Percentiles rank a stretch among this genome's conserved stretches.
phyloP scores from a whole-genome alignment of 1,284 basidiomycete genomes.

The Ustanciosporium gigantosporum region DNA sequence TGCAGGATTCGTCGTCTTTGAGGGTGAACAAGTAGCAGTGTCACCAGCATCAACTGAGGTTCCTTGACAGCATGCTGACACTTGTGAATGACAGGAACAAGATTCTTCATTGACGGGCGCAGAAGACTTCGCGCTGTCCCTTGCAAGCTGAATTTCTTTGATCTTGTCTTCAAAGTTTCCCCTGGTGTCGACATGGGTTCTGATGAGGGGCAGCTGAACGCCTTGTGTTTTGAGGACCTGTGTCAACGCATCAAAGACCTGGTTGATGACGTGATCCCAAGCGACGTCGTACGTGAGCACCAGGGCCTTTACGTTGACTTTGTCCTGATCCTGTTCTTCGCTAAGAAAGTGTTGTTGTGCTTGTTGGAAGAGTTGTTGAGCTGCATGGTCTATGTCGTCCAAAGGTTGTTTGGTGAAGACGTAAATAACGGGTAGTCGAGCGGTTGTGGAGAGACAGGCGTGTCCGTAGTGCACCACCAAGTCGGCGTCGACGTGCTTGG shows the following conservation, averaged over 20 bases:
- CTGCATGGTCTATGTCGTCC: conserved; percentile 61
- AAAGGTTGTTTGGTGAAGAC: conserved; percentile 74
- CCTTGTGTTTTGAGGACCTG: conserved; percentile 61
- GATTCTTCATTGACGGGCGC: conserved; percentile 4
- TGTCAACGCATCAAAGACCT: conserved; percentile 46
- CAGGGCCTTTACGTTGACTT: conserved; percentile 58
- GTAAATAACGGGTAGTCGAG: conserved; percentile 80
- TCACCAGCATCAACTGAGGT: too few species aligned
- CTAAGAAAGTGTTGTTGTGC: conserved; percentile 7
- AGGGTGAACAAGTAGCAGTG: conserved; percentile 3
- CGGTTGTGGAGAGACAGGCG: conserved; percentile 83
- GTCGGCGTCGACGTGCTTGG: conserved; percentile 90
- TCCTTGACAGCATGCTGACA: not conserved
- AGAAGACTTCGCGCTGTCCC: not conserved
- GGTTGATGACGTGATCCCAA: conserved; percentile 66
- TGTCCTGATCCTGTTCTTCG: not conserved
- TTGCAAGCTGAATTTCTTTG: not conserved
- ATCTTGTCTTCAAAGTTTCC: conserved; percentile 42
- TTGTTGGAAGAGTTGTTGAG: conserved; percentile 13
- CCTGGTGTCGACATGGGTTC: conserved; percentile 43
- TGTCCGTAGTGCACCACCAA: conserved; percentile 93
- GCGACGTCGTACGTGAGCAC: conserved; percentile 78
- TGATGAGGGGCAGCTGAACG: conserved; percentile 24
- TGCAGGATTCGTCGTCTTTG: not conserved
- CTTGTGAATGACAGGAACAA: too few species aligned